Evolutionary conservation across 2,329 filamentous ascomycete species (phyloP).

Genomic region (Exophiala alcalophila): DNA sequence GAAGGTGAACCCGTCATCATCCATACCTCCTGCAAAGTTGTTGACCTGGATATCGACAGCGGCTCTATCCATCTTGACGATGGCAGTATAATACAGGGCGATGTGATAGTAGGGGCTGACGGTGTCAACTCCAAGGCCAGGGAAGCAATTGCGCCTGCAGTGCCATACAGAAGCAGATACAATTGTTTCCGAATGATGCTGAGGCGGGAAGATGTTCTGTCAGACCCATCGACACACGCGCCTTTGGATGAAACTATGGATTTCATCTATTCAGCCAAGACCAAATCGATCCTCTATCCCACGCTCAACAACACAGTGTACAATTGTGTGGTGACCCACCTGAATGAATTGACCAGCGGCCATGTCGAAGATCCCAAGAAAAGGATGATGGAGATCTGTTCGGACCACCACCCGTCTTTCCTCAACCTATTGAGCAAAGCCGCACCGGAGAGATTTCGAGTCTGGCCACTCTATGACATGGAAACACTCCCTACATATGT

Average conservation of each 20-base stretch:
- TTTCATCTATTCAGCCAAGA: too few species aligned
- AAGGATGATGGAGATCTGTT: constrained; percentile 12
- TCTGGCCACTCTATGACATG: constrained; percentile 64
- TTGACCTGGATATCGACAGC: neutral
- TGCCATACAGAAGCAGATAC: too few species aligned
- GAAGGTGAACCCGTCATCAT: constrained; percentile 1
- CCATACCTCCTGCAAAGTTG: neutral
- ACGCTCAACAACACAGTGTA: too few species aligned
- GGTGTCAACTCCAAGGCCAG: constrained; percentile 7
- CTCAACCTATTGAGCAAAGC: constrained; percentile 12
- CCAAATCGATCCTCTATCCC: too few species aligned
- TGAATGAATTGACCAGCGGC: too few species aligned
- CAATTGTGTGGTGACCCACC: too few species aligned
- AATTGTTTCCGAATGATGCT: too few species aligned
- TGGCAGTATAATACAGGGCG: neutral
- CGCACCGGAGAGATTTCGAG: constrained; percentile 45
- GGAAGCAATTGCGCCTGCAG: neutral
- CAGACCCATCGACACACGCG: too few species aligned
- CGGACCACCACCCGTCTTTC: constrained; percentile 7
- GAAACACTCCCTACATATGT: constrained; percentile 10
- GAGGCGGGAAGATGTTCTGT: too few species aligned
- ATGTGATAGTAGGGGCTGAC: constrained; percentile 11
- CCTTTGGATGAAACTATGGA: too few species aligned
- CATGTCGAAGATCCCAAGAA: too few species aligned
- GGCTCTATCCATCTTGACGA: neutral